phyloP scores from a whole-genome alignment of 495 filamentous ascomycete genomes.

The Aspergillus ellipticus region DNA sequence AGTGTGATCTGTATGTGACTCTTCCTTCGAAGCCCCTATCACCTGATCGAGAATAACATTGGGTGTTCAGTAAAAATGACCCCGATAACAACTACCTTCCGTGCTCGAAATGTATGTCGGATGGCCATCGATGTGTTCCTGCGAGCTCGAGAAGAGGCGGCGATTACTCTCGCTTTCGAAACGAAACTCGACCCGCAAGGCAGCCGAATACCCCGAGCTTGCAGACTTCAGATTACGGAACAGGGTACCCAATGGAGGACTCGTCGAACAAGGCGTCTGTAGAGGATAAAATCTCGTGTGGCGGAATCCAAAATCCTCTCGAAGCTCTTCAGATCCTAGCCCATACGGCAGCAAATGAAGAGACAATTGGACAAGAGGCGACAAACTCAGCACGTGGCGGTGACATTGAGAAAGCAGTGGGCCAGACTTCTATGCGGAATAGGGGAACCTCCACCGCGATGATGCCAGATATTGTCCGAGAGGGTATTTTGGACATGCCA shows the following conservation, averaged over 20 bases:
- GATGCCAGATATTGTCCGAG: neutral
- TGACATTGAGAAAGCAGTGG: no score
- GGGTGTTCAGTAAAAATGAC: conserved; percentile 5
- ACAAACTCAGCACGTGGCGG: no score
- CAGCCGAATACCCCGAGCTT: no score
- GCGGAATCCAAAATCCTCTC: conserved; percentile 7
- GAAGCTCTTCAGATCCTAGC: conserved; percentile 13
- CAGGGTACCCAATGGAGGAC: no score
- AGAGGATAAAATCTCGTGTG: neutral
- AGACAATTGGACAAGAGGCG: neutral
- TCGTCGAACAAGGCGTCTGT: no score
- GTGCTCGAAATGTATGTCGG: conserved; percentile 8
- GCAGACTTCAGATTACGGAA: no score
- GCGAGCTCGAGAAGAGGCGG: conserved; percentile 11
- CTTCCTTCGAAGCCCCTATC: neutral
- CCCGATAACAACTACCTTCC: neutral
- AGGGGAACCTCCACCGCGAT: neutral
- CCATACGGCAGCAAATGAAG: neutral
- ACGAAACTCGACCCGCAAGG: neutral
- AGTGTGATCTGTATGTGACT: conserved; percentile 14
- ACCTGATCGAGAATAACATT: no score
- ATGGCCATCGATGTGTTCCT: conserved; percentile 7
- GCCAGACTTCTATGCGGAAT: neutral
- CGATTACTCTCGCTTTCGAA: conserved; percentile 12
- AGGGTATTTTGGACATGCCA: neutral